Percentiles rank a stretch among this genome's conserved stretches.
Evolutionary conservation across 371 early-diverging fungal genomes (phyloP).

Genomic region (Blakeslea trispora): DNA sequence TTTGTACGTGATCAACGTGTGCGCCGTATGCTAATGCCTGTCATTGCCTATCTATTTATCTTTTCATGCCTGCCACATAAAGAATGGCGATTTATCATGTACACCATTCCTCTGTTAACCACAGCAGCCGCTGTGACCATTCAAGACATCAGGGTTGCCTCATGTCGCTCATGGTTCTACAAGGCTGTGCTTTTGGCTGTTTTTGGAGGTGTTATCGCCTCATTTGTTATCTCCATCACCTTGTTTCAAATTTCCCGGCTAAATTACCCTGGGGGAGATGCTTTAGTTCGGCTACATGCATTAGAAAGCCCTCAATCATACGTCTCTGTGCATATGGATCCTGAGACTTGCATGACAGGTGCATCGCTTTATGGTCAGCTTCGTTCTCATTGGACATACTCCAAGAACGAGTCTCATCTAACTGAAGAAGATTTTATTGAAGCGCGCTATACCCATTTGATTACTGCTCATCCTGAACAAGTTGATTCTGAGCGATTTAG

Average conservation of each 20-base stretch:
- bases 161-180: conserved; percentile 14
- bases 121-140: conserved; percentile 61
- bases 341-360: conserved; percentile 85
- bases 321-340: conserved; percentile 78
- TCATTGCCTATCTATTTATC: conserved; percentile 55
- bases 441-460: conserved; percentile 64
- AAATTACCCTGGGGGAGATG: conserved; percentile 93
- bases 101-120: conserved; percentile 85
- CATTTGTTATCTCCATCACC: conserved; percentile 39
- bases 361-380: conserved; percentile 75
- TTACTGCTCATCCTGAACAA: conserved; percentile 56
- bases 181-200: conserved; percentile 20
- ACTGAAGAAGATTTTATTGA: conserved; percentile 52
- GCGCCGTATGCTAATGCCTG: conserved; percentile 60
- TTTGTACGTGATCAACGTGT: conserved; percentile 40
- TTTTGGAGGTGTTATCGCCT: conserved; percentile 25
- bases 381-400: conserved; percentile 57
- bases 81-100: conserved; percentile 96
- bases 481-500: conserved; percentile 35
- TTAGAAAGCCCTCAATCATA: conserved; percentile 33
- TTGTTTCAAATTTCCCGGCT: conserved; percentile 65
- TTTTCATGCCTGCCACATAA: conserved; percentile 91
- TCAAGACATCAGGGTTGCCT: conserved; percentile 32
- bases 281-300: conserved; percentile 65
- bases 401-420: conserved; percentile 63